A percentile compares a stretch with the other conserved stretches of the same genome.
phyloP scores from a whole-genome alignment of 805 yeast species.

The Sugiyamaella marilandica region DNA sequence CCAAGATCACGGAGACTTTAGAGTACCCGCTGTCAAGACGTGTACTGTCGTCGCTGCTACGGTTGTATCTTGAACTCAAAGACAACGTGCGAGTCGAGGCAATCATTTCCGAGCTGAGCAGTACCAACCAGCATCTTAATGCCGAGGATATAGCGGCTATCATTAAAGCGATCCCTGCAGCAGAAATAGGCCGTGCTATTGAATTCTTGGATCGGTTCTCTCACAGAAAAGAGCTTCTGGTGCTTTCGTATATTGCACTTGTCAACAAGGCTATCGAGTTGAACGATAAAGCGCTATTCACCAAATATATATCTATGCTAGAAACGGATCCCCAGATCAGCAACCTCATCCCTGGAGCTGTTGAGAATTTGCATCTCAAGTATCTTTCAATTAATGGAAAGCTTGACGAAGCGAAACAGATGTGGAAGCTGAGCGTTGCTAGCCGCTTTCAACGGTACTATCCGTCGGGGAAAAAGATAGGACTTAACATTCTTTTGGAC shows the following conservation, averaged over 20 bases:
- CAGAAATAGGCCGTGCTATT: conserved; percentile 12
- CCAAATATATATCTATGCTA: conserved; percentile 7
- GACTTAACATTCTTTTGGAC: conserved; percentile 11
- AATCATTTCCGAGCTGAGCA: conserved; percentile 19
- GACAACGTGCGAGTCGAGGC: conserved; percentile 21
- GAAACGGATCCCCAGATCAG: neutral
- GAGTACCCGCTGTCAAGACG: conserved; percentile 17
- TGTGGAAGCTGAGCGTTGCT: conserved; percentile 17
- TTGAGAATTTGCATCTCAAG: conserved; percentile 10
- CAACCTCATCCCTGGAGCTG: neutral
- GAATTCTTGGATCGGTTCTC: conserved; percentile 8
- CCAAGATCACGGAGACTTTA: conserved; percentile 12
- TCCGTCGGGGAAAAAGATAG: neutral
- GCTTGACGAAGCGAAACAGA: conserved; percentile 9
- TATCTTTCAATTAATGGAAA: conserved; percentile 1
- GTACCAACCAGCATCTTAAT: conserved; percentile 1
- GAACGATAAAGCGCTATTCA: conserved; percentile 16
- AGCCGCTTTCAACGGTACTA: neutral
- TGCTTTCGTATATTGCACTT: conserved; percentile 19
- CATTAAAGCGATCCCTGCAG: conserved; percentile 9
- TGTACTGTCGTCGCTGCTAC: conserved; percentile 16
- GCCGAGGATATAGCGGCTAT: conserved; percentile 14
- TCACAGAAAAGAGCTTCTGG: neutral
- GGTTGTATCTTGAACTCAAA: conserved; percentile 18
- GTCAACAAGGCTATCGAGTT: conserved; percentile 23